A percentile compares a stretch with the other conserved stretches of the same genome.
Evolutionary conservation across 1,284 basidiomycete genomes (phyloP).

Genomic region (Laetiporus sulphureus): DNA sequence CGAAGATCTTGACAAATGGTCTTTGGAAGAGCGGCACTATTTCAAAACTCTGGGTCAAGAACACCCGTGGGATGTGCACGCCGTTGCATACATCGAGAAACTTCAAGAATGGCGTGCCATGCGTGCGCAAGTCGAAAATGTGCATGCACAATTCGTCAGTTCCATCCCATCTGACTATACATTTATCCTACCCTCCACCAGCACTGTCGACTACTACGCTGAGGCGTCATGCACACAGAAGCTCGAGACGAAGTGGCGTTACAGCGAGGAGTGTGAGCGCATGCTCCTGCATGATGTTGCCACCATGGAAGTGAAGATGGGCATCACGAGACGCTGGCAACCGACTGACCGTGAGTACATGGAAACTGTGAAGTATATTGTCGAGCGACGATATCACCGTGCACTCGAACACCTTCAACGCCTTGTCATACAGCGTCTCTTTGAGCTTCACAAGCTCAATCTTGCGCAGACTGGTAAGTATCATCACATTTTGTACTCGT

Average conservation of each 20-base stretch:
- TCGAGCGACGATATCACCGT: slow-evolving; percentile 14
- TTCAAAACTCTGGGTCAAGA: slow-evolving; percentile 15
- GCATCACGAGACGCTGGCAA: slow-evolving; percentile 17
- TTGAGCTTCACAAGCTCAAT: slow-evolving; percentile 28
- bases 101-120: background rate
- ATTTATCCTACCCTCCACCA: background rate
- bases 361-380: slow-evolving; percentile 10
- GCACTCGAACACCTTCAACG: slow-evolving; percentile 22
- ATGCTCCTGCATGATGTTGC: slow-evolving; percentile 7
- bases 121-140: background rate
- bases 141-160: background rate
- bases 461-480: slow-evolving; percentile 18
- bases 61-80: slow-evolving; percentile 11
- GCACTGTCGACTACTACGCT: slow-evolving; percentile 1
- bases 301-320: slow-evolving; percentile 16
- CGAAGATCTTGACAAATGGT: slow-evolving; percentile 11
- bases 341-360: slow-evolving; percentile 12
- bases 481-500: background rate
- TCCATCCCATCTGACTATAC: slow-evolving; percentile 1
- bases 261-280: slow-evolving; percentile 3
- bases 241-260: slow-evolving; percentile 7
- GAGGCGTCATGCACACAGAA: slow-evolving; percentile 6
- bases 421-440: slow-evolving; percentile 25
- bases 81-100: slow-evolving; percentile 14
- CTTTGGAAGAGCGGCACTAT: slow-evolving; percentile 11